phyloP scores from a whole-genome alignment of 257 asterid species.

The Nemophila menziesii region DNA sequence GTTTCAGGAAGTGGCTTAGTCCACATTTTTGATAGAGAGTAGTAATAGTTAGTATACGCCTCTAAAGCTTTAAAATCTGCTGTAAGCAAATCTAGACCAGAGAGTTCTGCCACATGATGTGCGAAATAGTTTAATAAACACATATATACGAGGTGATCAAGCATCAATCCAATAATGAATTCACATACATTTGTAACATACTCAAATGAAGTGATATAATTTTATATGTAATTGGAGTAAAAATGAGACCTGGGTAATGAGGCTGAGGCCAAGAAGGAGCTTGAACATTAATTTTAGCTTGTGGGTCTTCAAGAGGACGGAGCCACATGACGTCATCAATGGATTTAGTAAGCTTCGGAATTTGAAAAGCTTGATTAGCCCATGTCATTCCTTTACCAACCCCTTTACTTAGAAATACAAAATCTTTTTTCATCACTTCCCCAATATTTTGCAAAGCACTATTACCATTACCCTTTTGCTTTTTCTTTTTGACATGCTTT shows the following conservation, averaged over 20 bases:
- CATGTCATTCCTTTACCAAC: slow-evolving; percentile 48
- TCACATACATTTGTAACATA: too few species aligned
- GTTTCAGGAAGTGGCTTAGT: slow-evolving; percentile 84
- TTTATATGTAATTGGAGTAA: background rate
- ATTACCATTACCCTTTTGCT: slow-evolving; percentile 26
- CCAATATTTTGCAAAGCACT: slow-evolving; percentile 29
- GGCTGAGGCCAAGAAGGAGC: slow-evolving; percentile 76
- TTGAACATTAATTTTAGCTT: slow-evolving; percentile 14
- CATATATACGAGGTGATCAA: too few species aligned
- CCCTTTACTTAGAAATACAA: slow-evolving; percentile 36
- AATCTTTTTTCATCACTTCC: slow-evolving; percentile 59
- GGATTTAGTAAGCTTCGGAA: slow-evolving; percentile 46
- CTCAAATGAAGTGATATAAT: too few species aligned
- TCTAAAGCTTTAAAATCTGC: slow-evolving; percentile 83
- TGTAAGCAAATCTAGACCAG: slow-evolving; percentile 63
- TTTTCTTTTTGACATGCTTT: slow-evolving; percentile 16
- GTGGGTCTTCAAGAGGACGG: slow-evolving; percentile 53
- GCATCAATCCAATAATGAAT: too few species aligned
- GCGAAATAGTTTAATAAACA: background rate
- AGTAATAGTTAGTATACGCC: slow-evolving; percentile 55
- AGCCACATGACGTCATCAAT: slow-evolving; percentile 79
- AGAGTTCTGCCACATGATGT: slow-evolving; percentile 46
- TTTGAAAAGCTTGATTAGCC: slow-evolving; percentile 51
- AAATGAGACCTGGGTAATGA: slow-evolving; percentile 45
- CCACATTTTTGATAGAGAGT: slow-evolving; percentile 64